A percentile compares a stretch with the other conserved stretches of the same genome.
Evolutionary conservation across 345 rosid genomes (phyloP).

Genomic region (Turnera subulata): DNA sequence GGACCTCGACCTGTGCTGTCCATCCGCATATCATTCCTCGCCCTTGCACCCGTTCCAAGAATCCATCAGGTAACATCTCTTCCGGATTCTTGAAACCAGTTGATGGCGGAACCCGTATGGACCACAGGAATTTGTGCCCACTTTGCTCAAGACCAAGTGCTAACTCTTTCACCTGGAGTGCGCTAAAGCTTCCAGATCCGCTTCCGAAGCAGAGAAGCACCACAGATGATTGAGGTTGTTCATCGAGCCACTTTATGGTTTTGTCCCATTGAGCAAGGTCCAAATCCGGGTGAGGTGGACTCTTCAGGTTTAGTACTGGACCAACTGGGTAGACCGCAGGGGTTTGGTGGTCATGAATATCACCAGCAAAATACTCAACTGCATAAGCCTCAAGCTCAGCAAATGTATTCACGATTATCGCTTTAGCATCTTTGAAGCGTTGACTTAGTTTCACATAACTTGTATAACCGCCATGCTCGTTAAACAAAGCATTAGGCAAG

Average conservation of each 20-base stretch:
- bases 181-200: neutral
- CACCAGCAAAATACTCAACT: neutral
- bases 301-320: neutral
- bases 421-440: neutral
- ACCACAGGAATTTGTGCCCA: conserved; percentile 15
- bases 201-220: conserved; percentile 18
- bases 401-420: conserved; percentile 3
- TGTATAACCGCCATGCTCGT: neutral
- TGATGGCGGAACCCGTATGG: conserved; percentile 1
- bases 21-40: conserved; percentile 8
- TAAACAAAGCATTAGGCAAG: neutral
- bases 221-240: conserved; percentile 6
- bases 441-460: neutral
- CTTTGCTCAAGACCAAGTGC: conserved; percentile 12
- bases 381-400: conserved; percentile 1
- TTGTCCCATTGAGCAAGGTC: neutral
- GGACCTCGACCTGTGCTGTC: conserved; percentile 12
- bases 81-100: neutral
- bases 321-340: conserved; percentile 11
- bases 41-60: neutral
- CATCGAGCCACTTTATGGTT: conserved; percentile 17
- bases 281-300: neutral
- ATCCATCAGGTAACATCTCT: conserved; percentile 10
- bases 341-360: neutral
- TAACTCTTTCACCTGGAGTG: conserved; percentile 8